Evolutionary conservation across 768 basidiomycete genomes (phyloP), one percentile per base, ranked within the genome.

Genomic region (Pleurotus platypus): DNA sequence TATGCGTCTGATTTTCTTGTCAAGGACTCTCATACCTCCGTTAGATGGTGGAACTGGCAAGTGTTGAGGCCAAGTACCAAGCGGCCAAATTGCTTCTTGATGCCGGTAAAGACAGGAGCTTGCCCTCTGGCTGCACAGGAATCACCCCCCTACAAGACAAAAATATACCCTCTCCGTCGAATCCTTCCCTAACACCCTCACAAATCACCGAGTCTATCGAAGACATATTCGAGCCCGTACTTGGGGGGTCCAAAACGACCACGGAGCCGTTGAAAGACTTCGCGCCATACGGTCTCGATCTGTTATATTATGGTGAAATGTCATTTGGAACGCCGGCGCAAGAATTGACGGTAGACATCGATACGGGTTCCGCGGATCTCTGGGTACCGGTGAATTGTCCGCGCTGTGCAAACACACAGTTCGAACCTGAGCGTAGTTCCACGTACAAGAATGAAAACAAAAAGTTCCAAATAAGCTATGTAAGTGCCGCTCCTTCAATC

Each of bases 281-380:
- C 35, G 51, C 67, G n/a, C 60, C 53, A n/a, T 62, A 56, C 4
- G 57, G 58, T 11, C 12, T 64, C 15, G 71, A 72, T 50, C 35
- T 69, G n/a, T 49, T 72, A 5, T 72, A 72, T 57, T 70, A 68
- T 38, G 69, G 67, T 2, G 55, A 63, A 18, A 53, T 86, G 47
- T 37, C 60, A 4, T 73, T 89, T 51, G 89, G 88, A 8, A 83
- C 83, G 15, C 79, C 80, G 1, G 61, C 70, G 0, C 85, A 87
- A 66, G 53, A 60, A 18, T 62, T 89, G 15, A 72, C 75, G 2
- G 76, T 89, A 35, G 81, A 86, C 66, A 71, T 89, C 60, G 88
- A 90, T 67, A 89, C 87, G 2, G 85, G 87, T 49, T 85, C 82
- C 5, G 73, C 81, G 35, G 88, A 90, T 64, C 72, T 86, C n/a